Percentiles rank a stretch among this genome's conserved stretches.
Evolutionary conservation across 1,284 basidiomycete genomes (phyloP).

Genomic region (Meira miltonrushii): DNA sequence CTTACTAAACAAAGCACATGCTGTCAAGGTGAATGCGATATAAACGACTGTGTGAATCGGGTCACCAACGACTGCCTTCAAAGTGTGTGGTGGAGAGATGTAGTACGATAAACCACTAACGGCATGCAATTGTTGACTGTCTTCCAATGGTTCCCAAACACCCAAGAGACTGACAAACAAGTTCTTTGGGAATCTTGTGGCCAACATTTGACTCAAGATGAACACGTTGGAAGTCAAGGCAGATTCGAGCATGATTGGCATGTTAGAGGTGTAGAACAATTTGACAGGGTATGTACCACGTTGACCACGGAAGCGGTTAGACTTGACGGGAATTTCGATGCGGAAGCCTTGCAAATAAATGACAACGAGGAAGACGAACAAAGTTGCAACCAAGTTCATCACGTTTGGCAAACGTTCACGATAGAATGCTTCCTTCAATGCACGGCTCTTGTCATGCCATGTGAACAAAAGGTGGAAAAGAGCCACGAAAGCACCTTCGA

Average conservation of each 20-base stretch:
- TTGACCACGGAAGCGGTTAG: slow-evolving; percentile 90
- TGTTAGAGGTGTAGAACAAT: slow-evolving; percentile 97
- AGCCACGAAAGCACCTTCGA: slow-evolving; percentile 91
- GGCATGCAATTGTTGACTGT: slow-evolving; percentile 84
- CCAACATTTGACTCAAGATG: slow-evolving; percentile 86
- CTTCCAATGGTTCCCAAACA: slow-evolving; percentile 94
- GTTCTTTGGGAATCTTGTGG: slow-evolving; percentile 86
- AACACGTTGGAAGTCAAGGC: slow-evolving; percentile 92
- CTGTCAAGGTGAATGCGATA: slow-evolving; percentile 84
- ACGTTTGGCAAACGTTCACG: slow-evolving; percentile 92
- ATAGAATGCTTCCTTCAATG: slow-evolving; percentile 96
- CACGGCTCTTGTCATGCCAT: slow-evolving; percentile 96
- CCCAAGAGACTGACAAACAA: slow-evolving; percentile 84
- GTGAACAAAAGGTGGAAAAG: slow-evolving; percentile 97
- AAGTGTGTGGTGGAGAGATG: slow-evolving; percentile 90
- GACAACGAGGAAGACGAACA: slow-evolving; percentile 84
- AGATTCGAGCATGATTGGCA: slow-evolving; percentile 98
- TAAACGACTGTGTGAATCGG: slow-evolving; percentile 90
- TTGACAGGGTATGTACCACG: slow-evolving; percentile 93
- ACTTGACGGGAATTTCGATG: slow-evolving; percentile 97
- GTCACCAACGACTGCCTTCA: slow-evolving; percentile 79
- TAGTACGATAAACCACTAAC: slow-evolving; percentile 93
- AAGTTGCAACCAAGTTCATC: slow-evolving; percentile 93
- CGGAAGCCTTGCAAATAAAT: slow-evolving; percentile 99
- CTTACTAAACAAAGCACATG: slow-evolving; percentile 96